Evolutionary conservation across 306 rosid genomes (phyloP), one percentile per base, ranked within the genome.

Genomic region (Phaseolus lunatus): DNA sequence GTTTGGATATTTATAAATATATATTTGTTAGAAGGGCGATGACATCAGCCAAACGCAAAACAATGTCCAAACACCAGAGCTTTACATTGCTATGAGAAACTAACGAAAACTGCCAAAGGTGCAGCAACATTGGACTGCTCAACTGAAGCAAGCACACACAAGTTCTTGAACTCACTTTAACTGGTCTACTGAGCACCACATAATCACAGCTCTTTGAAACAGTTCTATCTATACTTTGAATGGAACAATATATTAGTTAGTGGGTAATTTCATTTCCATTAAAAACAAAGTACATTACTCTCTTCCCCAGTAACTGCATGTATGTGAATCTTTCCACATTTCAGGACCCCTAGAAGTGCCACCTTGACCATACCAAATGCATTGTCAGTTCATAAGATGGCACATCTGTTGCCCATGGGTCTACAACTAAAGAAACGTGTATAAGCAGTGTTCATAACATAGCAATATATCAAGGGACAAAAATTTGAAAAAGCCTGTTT

Each of bases 121-220:
- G 65, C 33, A 19, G 73, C 69, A 65, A 56, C 70, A 72, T 43
- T 33, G 44, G 66, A 71, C 52, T 56, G 45, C 73, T 70, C 52
- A 31, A 53, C 82, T 13, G 82, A 82, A 76, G 75, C 76, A 49
- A 82, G 79, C 43, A 64, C 33, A 35, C 1, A 64, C 66, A 47
- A 66, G 53, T 66, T 66, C 84, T 79, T 70, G 75, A 82, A 63
- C 75, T 72, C 61, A 68, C 67, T 76, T 71, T 74, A 70, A 71
- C 80, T 44, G 80, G 39, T 76, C 75, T 78, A 82, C 73, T 31
- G 50, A 22, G 70, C 57, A 82, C 64, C 80, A 35, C 19, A 66
- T 37, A 69, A 56, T 58, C 75, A 74, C 77, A 78, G 67, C 79
- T 65, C 65, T 57, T 49, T 4, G 73, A 67, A 62, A 50, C 26